Evolutionary conservation across 2,329 filamentous ascomycete species (phyloP).

Genomic region (Plectosphaerella sp.): DNA sequence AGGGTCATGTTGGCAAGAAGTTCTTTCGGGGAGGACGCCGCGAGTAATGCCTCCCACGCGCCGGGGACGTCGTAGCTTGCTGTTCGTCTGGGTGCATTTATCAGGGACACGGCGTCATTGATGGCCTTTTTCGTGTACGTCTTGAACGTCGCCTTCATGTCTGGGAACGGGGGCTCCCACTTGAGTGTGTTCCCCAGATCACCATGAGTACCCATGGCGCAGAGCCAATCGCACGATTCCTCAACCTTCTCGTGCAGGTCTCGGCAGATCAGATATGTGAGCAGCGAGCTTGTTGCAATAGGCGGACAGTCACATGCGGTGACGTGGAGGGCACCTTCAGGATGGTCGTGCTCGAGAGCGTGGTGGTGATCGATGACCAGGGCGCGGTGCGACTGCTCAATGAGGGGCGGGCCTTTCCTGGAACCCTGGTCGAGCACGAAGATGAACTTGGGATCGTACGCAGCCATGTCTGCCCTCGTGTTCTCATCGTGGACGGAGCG

Average conservation of each 20-base stretch:
- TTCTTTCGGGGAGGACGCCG: constrained; percentile 43
- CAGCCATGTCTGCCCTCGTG: constrained; percentile 47
- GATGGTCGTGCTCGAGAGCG: constrained; percentile 50
- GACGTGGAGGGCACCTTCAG: constrained; percentile 47
- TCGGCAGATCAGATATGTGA: constrained; percentile 61
- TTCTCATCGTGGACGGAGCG: constrained; percentile 49
- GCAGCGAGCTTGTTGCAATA: constrained; percentile 58
- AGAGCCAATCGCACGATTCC: constrained; percentile 54
- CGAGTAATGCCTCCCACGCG: constrained; percentile 55
- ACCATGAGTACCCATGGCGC: constrained; percentile 61
- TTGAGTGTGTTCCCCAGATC: constrained; percentile 62
- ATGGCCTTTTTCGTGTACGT: constrained; percentile 56
- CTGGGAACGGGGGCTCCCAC: constrained; percentile 62
- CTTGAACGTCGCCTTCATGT: constrained; percentile 59
- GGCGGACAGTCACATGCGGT: constrained; percentile 62
- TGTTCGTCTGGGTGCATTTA: constrained; percentile 63
- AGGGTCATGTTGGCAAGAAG: constrained; percentile 46
- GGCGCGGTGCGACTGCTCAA: constrained; percentile 42
- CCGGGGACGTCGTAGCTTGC: constrained; percentile 54
- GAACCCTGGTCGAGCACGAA: constrained; percentile 62
- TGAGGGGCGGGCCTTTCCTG: constrained; percentile 39
- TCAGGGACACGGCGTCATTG: constrained; percentile 57
- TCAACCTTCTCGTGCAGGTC: constrained; percentile 47
- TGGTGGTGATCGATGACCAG: constrained; percentile 65
- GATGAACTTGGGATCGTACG: constrained; percentile 44